Percentiles rank a stretch among this genome's conserved stretches.
Conservation (phyloP, 257 asterid genomes). For the Ehretia macrophylla region DNA sequence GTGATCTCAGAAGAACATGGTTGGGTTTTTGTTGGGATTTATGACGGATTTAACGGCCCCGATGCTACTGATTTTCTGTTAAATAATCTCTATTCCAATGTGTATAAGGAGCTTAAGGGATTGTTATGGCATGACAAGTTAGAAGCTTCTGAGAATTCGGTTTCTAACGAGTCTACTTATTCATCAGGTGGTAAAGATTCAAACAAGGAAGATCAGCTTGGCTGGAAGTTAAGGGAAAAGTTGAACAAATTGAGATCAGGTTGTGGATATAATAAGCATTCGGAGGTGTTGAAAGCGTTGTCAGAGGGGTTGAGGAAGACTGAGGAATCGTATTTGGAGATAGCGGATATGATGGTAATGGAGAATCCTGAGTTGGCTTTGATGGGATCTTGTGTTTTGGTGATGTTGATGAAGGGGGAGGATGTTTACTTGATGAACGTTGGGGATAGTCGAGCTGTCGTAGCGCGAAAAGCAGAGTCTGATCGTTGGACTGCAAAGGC, state of each 20-base stretch:
- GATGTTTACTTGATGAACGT: conserved; percentile 87
- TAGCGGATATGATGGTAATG: conserved; percentile 62
- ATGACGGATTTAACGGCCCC: conserved; percentile 90
- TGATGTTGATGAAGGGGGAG: conserved; percentile 85
- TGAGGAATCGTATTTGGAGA: conserved; percentile 69
- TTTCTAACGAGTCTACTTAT: conserved; percentile 1
- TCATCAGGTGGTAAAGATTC: conserved; percentile 32
- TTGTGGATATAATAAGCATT: conserved; percentile 40
- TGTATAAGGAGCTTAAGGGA: conserved; percentile 75
- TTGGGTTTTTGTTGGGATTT: conserved; percentile 89
- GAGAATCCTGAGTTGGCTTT: conserved; percentile 93
- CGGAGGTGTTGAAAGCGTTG: conserved; percentile 65
- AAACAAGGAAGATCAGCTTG: conserved; percentile 31
- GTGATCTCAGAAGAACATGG: conserved; percentile 86
- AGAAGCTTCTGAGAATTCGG: conserved; percentile 29
- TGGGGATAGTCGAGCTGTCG: conserved; percentile 85
- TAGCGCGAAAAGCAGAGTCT: conserved; percentile 48
- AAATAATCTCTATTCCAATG: conserved; percentile 66
- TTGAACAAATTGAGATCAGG: conserved; percentile 37
- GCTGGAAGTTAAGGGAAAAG: conserved; percentile 43
- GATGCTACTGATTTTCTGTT: conserved; percentile 85
- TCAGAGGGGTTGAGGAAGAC: conserved; percentile 82
- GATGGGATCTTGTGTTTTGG: conserved; percentile 96
- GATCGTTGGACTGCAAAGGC: conserved; percentile 31
- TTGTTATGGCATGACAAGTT: conserved; percentile 61